Conservation (phyloP, 2,329 filamentous ascomycete species). For the Bipolaris cookei region DNA sequence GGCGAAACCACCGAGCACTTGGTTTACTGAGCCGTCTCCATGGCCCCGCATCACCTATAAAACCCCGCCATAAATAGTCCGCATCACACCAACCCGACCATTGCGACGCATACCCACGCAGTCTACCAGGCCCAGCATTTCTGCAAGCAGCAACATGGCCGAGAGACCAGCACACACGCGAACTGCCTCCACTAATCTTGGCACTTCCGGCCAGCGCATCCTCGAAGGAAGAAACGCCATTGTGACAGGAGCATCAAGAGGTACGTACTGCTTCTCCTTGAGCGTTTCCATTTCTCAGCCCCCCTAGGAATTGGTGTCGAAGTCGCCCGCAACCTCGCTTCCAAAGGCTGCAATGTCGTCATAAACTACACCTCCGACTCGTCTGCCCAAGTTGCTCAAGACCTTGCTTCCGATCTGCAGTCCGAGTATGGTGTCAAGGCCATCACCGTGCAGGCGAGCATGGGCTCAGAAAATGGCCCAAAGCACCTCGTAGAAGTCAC, state of each 20-base stretch:
- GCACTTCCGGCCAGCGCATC: conserved; percentile 42
- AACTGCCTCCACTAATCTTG: conserved; percentile 51
- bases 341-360: conserved; percentile 72
- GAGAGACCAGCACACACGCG: conserved; percentile 42
- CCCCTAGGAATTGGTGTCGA: conserved; percentile 72
- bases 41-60: conserved; percentile 25
- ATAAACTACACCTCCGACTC: conserved; percentile 74
- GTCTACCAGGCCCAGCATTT: conserved; percentile 4
- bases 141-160: conserved; percentile 42
- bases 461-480: conserved; percentile 67
- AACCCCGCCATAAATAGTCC: conserved; percentile 29
- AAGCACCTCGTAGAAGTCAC: conserved; percentile 64
- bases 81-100: not conserved
- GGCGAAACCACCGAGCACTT: conserved; percentile 26
- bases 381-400: conserved; percentile 59
- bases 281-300: conserved; percentile 4
- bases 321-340: conserved; percentile 72
- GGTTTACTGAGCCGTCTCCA: conserved; percentile 24
- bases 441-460: conserved; percentile 72
- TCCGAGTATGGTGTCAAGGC: conserved; percentile 65
- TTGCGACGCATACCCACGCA: not conserved
- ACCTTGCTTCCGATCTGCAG: conserved; percentile 64
- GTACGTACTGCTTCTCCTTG: conserved; percentile 52
- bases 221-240: conserved; percentile 77
- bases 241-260: conserved; percentile 79